Evolutionary conservation across 2,329 filamentous ascomycete genomes (phyloP), one percentile per base, ranked within the genome.

Genomic region (Penicillium digitatum): DNA sequence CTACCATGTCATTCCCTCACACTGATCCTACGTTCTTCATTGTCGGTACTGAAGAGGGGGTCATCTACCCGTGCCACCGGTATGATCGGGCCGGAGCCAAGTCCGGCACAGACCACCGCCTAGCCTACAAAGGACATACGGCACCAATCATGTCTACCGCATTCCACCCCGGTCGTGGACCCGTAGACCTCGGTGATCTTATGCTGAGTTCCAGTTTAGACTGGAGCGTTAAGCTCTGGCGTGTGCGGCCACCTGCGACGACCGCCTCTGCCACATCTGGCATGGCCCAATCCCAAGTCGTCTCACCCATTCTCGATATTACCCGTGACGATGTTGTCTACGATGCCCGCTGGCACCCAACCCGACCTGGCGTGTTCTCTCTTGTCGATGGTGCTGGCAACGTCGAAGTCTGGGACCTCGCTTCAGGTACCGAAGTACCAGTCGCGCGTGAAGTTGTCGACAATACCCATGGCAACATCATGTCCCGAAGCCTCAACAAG

Each of bases 211-310:
- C 90, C 4, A 93, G 89, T 40, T 81, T 99, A 8, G 94, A 99
- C 77, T 99, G 94, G 94, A 95, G 88, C 64, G 91, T 96, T 64
- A 96, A 95, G 76, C 79, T 99, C 16, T 99, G 94, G 94, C 94
- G 94, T 73, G 88, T 95, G 14, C 88, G 91, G 40, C 74, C 68
- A 38, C 74, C 70, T 63, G 78, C 63, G 11, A 74, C 72, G 1
- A 74, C 73, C 3, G 71, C 74, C 5, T 71, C 73, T 5, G 68
- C 67, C 52, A 68, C 73, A 52, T 66, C 72, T 42, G 57, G 70
- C 56, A 58, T 72, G 37, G 69, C 74, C 16, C 62, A 72, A 2
- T 73, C 77, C 14, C 78, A 83, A 58, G 70, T 75, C 0, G 85
- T 93, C 29, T 74, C 82, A 3, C 94, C 94, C 0, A 79, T 99